Evolutionary conservation across 2,329 filamentous ascomycete species (phyloP).

Genomic region (Arthrobotrys sphaeroides): DNA sequence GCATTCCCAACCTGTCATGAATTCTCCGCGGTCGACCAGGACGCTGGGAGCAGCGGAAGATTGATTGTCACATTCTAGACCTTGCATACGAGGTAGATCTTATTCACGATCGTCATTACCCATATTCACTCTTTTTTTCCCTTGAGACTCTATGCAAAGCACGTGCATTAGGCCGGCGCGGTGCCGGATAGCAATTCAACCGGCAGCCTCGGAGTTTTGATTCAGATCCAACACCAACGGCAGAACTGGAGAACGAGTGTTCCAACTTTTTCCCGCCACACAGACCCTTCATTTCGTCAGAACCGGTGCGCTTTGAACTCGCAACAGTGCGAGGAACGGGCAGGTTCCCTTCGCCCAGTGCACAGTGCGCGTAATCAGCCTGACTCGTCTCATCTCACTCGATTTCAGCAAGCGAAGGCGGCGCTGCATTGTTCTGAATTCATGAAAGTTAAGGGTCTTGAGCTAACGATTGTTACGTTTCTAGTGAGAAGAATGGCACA

Average conservation of each 20-base stretch:
- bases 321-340: neutral
- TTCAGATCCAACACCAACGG: neutral
- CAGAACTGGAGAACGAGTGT: constrained; percentile 3
- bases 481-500: neutral
- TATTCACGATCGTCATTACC: neutral
- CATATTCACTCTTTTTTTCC: neutral
- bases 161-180: neutral
- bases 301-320: neutral
- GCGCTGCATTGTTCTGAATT: neutral
- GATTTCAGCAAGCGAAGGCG: constrained; percentile 3
- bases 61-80: neutral
- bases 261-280: constrained; percentile 9
- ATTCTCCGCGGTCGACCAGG: neutral
- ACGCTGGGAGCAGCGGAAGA: neutral
- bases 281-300: constrained; percentile 17
- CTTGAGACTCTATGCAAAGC: neutral
- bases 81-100: neutral
- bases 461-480: neutral
- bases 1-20: constrained; percentile 8
- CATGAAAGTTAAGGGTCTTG: neutral
- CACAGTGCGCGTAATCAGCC: neutral
- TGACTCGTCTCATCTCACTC: constrained; percentile 13
- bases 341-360: neutral
- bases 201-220: constrained; percentile 14
- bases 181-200: constrained; percentile 1